These are phyloP conservation scores for Leccinum fallax DNA, from an alignment of 1,284 basidiomycete genomes.

Conservation along the genomic window DNA sequence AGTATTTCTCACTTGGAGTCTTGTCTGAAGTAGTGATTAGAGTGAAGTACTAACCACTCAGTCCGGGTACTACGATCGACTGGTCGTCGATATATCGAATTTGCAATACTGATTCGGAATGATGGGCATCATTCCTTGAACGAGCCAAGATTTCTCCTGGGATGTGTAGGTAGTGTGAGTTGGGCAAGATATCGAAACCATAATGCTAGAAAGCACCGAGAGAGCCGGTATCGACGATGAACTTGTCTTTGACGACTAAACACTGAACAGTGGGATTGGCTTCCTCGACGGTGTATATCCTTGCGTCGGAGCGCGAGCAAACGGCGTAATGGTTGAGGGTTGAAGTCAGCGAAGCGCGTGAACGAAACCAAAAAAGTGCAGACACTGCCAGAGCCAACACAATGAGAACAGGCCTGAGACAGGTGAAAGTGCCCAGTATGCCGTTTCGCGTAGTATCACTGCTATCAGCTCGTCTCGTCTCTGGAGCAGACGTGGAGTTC, in stretches of 20 bases:
- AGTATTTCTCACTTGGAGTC: not conserved
- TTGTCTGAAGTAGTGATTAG: conserved; percentile 11
- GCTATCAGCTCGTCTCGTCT: not conserved
- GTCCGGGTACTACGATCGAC: conserved; percentile 65
- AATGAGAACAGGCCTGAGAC: conserved; percentile 8
- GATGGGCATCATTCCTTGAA: conserved; percentile 36
- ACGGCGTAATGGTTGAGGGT: conserved; percentile 50
- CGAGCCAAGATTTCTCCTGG: conserved; percentile 48
- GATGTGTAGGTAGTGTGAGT: conserved; percentile 1
- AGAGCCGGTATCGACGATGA: conserved; percentile 56
- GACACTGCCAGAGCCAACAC: conserved; percentile 13
- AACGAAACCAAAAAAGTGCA: conserved; percentile 16
- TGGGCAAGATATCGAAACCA: not conserved
- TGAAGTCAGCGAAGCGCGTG: conserved; percentile 6
- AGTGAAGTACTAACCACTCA: conserved; percentile 54
- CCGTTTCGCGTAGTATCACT: not conserved
- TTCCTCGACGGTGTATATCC: conserved; percentile 64
- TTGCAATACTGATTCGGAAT: conserved; percentile 29
- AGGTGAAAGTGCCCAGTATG: not conserved
- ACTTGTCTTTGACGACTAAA: conserved; percentile 52
- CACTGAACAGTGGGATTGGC: conserved; percentile 55
- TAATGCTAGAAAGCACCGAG: conserved; percentile 46
- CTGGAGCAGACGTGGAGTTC: not conserved
- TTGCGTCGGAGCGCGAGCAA: conserved; percentile 53
- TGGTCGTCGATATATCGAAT: conserved; percentile 55